phyloP scores from a whole-genome alignment of 2,329 filamentous ascomycete genomes.

The Kalmusia sp. region DNA sequence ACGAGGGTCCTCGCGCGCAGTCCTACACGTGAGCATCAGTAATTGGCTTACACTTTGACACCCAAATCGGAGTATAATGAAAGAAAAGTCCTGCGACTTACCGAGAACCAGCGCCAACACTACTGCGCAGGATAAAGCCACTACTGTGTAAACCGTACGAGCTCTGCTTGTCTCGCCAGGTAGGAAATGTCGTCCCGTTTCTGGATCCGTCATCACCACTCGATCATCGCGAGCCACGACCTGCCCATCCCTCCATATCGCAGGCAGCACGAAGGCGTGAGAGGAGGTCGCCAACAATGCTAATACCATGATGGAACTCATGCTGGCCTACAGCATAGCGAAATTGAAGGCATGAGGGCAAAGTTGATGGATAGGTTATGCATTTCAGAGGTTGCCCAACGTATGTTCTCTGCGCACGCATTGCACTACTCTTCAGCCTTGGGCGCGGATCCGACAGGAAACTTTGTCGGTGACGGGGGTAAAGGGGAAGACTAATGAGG shows the following conservation, averaged over 20 bases:
- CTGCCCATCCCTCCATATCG: neutral
- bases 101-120: slow-evolving; percentile 14
- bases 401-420: too few species aligned
- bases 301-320: neutral
- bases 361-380: neutral
- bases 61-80: neutral
- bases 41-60: slow-evolving; percentile 1
- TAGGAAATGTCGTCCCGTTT: slow-evolving; percentile 16
- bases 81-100: too few species aligned
- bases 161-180: slow-evolving; percentile 16
- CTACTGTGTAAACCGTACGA: slow-evolving; percentile 18
- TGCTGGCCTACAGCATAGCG: neutral
- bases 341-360: neutral
- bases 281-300: neutral
- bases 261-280: neutral
- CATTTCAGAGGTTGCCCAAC: too few species aligned
- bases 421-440: too few species aligned
- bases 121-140: slow-evolving; percentile 18
- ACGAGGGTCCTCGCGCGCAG: slow-evolving; percentile 18
- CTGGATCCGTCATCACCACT: slow-evolving; percentile 14
- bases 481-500: too few species aligned
- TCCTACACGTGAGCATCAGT: too few species aligned
- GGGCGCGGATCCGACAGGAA: neutral
- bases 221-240: slow-evolving; percentile 9
- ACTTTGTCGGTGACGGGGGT: neutral